phyloP scores from a whole-genome alignment of 352 stramenopile species.

The Phytopythium cucurbitacearum region DNA sequence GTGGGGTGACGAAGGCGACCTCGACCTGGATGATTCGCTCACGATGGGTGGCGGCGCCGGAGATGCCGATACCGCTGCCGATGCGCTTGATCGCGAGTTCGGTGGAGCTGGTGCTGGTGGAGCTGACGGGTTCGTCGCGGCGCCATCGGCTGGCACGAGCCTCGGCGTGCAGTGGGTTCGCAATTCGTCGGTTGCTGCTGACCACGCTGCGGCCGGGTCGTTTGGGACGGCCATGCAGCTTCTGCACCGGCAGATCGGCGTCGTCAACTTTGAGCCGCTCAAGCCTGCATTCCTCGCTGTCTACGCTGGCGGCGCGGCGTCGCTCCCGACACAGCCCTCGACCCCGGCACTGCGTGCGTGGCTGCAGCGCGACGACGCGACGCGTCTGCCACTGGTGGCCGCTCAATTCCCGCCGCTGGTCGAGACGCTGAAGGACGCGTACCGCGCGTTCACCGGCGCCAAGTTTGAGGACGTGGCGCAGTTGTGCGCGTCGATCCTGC shows the following conservation, averaged over 20 bases:
- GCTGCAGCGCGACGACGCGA: slow-evolving; percentile 85
- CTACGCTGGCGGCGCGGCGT: slow-evolving; percentile 77
- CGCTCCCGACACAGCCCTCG: slow-evolving; percentile 80
- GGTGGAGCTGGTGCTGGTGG: slow-evolving; percentile 22
- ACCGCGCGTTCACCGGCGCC: slow-evolving; percentile 95
- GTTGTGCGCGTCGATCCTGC: slow-evolving; percentile 91
- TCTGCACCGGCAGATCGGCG: slow-evolving; percentile 98
- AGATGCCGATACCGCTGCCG: slow-evolving; percentile 12
- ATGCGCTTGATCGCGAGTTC: slow-evolving; percentile 58
- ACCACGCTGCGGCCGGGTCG: slow-evolving; percentile 96
- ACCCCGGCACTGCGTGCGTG: slow-evolving; percentile 69
- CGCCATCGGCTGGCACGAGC: slow-evolving; percentile 86
- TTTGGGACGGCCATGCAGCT: slow-evolving; percentile 97
- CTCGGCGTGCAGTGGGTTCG: slow-evolving; percentile 91
- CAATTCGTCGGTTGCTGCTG: slow-evolving; percentile 96
- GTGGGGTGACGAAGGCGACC: slow-evolving; percentile 82
- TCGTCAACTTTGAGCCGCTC: slow-evolving; percentile 96
- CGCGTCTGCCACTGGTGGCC: slow-evolving; percentile 81
- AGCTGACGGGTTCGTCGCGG: slow-evolving; percentile 84
- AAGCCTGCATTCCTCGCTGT: slow-evolving; percentile 88
- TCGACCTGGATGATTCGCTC: slow-evolving; percentile 80
- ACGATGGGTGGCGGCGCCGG: slow-evolving; percentile 29
- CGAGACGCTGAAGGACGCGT: slow-evolving; percentile 92
- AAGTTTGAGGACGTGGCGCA: slow-evolving; percentile 98
- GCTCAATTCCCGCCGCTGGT: slow-evolving; percentile 90